phyloP scores from a whole-genome alignment of 2,329 filamentous ascomycete species.

The Scedosporium aurantiacum region DNA sequence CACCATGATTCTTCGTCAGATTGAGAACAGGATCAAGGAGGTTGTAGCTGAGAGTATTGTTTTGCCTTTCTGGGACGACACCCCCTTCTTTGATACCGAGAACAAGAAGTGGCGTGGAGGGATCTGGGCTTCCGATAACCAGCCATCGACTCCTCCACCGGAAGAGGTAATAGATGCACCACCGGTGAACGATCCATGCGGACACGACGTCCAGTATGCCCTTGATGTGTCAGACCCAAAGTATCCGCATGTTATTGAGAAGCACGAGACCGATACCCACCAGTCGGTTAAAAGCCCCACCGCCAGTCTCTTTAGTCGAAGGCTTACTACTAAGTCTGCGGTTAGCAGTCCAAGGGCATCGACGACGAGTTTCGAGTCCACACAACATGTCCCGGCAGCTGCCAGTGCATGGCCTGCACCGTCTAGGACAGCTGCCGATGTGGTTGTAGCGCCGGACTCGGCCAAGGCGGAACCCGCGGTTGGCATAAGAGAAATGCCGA shows the following conservation, averaged over 20 bases:
- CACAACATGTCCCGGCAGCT: background rate
- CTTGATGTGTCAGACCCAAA: constrained; percentile 6
- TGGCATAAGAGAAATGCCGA: background rate
- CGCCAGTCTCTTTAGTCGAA: constrained; percentile 40
- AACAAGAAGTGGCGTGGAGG: constrained; percentile 74
- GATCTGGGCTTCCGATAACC: constrained; percentile 55
- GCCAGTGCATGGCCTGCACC: background rate
- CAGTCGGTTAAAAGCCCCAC: constrained; percentile 24
- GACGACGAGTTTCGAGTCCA: background rate
- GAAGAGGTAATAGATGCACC: constrained; percentile 16
- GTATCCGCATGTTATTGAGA: constrained; percentile 31
- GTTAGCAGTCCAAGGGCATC: background rate
- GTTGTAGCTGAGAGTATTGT: constrained; percentile 88
- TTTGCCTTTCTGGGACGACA: constrained; percentile 89
- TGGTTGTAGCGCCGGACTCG: background rate
- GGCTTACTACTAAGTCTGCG: constrained; percentile 23
- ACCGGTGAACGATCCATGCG: constrained; percentile 31
- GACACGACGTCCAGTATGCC: constrained; percentile 34
- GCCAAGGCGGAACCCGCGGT: background rate
- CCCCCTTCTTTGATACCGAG: constrained; percentile 77
- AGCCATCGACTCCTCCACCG: constrained; percentile 6
- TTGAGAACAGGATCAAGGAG: constrained; percentile 90
- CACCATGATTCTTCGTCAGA: constrained; percentile 79
- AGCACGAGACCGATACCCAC: constrained; percentile 39
- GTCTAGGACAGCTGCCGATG: background rate